phyloP scores from a whole-genome alignment of 140 eudicot species.

The Flaveria floridana region DNA sequence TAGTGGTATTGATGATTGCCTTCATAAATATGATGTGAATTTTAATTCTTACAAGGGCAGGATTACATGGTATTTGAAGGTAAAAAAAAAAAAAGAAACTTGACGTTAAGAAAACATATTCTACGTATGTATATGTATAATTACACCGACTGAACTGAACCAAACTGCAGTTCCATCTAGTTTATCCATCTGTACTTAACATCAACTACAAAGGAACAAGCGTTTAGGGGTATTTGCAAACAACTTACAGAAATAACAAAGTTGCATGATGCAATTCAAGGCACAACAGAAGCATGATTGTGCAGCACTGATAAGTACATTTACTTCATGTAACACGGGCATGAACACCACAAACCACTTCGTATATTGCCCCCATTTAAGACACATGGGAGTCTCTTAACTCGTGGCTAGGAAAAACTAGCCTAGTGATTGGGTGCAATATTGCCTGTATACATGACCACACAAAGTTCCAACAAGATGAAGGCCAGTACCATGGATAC shows the following conservation, averaged over 20 bases:
- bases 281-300: too few species aligned
- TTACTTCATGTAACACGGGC: too few species aligned
- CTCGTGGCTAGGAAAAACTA: conserved; percentile 44
- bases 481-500: conserved; percentile 99
- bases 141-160: neutral
- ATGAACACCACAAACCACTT: too few species aligned
- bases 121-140: neutral
- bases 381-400: conserved; percentile 36
- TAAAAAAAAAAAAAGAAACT: too few species aligned
- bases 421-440: conserved; percentile 46
- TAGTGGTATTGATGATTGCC: too few species aligned
- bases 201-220: neutral
- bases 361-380: neutral
- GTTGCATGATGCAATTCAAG: too few species aligned
- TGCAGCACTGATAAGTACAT: too few species aligned
- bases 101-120: too few species aligned
- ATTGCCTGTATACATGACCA: conserved; percentile 61
- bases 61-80: too few species aligned
- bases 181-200: neutral
- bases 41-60: too few species aligned
- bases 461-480: conserved; percentile 90
- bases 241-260: too few species aligned
- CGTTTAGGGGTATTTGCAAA: neutral
- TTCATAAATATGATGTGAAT: too few species aligned
- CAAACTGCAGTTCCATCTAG: neutral